phyloP scores from a whole-genome alignment of 352 stramenopile species.

The Phytopythium montanum region DNA sequence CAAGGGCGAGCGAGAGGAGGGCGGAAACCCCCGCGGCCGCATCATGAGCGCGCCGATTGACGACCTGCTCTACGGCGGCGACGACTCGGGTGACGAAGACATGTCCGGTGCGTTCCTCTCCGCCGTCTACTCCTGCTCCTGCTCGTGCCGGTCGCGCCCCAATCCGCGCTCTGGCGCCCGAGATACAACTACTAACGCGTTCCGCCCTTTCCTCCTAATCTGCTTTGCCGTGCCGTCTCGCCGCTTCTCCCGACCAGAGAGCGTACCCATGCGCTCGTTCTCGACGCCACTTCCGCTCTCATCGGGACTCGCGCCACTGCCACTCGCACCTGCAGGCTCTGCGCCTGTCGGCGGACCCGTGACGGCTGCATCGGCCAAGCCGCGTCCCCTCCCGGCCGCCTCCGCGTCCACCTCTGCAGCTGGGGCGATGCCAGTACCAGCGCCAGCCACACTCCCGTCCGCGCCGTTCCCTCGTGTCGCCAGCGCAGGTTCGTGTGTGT shows the following conservation, averaged over 20 bases:
- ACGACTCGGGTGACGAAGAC: conserved; percentile 80
- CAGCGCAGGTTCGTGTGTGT: conserved; percentile 1
- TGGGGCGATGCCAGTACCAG: conserved; percentile 3
- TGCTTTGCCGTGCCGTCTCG: not conserved
- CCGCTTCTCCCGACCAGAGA: conserved; percentile 7
- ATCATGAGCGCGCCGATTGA: conserved; percentile 84
- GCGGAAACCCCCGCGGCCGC: not conserved
- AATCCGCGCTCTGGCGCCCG: not conserved
- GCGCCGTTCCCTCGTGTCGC: conserved; percentile 14
- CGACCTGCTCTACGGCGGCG: conserved; percentile 74
- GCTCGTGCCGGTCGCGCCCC: not conserved
- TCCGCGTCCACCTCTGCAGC: conserved; percentile 20
- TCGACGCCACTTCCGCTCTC: conserved; percentile 21
- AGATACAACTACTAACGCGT: not conserved
- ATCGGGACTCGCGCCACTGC: conserved; percentile 8
- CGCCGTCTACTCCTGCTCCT: not conserved
- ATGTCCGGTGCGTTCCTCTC: conserved; percentile 44
- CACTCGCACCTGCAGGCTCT: conserved; percentile 6
- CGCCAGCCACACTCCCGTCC: conserved; percentile 11
- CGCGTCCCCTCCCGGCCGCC: conserved; percentile 7
- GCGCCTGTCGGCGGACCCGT: not conserved
- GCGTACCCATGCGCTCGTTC: conserved; percentile 35
- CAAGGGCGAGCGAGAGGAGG: not conserved
- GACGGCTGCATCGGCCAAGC: conserved; percentile 10
- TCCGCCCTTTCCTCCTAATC: conserved; percentile 8